Evolutionary conservation across 2,329 filamentous ascomycete species (phyloP), one percentile per base, ranked within the genome.

Genomic region (Claviceps maximensis): DNA sequence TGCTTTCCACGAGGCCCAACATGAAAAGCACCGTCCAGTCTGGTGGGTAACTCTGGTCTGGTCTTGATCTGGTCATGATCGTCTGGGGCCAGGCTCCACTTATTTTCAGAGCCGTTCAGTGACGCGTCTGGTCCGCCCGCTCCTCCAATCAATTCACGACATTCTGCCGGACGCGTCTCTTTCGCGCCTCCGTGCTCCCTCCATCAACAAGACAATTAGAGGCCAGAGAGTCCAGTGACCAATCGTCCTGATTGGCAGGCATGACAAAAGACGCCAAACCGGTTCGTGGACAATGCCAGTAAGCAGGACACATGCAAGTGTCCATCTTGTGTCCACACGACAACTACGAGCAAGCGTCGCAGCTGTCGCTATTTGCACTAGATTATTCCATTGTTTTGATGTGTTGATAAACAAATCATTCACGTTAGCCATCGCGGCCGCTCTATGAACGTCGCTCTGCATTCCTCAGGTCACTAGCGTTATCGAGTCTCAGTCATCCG

Each of bases 141-240:
- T 10, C 31, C 31, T 33, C 15, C 17, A 21, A 25, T 44, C 3
- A 23, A 44, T 36, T 27, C 49, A 27, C 45, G 38, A 51, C 49
- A 51, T 21, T n/a, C n/a, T n/a, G n/a, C 27, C 3, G 4, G 12
- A 38, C 49, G 49, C 49, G 49, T 51, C 21, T 36, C 13, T 46
- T 51, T 51, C 49, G 49, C 49, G 49, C 29, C 33, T 25, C 4
- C 10, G 1, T 36, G 33, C 4, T 5, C 33, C 33, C 33, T 5
- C 13, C 6, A 3, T 40, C 49, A 50, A 50, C 45, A 40, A 50
- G 27, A n/a, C 49, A 50, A 50, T 50, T 40, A 50, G 27, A n/a
- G 23, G 17, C 12, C 25, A 29, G 7, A 15, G 25, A n/a, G 31
- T 4, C 44, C 8, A 7, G 7, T 29, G 23, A 23, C 42, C 23